Conservation (phyloP, 1,284 basidiomycete genomes). For the Heterobasidion annosum region DNA sequence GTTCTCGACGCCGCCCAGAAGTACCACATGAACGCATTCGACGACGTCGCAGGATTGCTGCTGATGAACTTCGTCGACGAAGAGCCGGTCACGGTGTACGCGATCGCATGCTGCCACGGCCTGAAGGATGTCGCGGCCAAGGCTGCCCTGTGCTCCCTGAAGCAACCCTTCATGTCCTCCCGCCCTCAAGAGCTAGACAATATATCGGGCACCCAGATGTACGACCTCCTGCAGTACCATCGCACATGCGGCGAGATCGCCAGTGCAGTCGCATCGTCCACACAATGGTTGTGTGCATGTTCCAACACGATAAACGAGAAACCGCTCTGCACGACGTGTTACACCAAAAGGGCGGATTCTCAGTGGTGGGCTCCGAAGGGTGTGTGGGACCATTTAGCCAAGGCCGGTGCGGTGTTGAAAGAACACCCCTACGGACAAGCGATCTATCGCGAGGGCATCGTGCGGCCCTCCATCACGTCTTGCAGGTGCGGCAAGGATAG, state of each 20-base stretch:
- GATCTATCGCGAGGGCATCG: no score
- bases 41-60: not conserved
- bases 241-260: not conserved
- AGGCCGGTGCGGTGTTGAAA: no score
- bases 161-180: not conserved
- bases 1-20: not conserved
- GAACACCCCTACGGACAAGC: no score
- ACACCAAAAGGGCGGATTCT: not conserved
- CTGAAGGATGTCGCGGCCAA: not conserved
- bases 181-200: not conserved
- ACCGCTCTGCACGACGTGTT: no score
- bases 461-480: no score
- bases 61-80: not conserved
- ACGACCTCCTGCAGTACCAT: not conserved
- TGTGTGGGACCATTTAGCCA: no score
- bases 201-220: not conserved
- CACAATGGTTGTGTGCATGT: no score
- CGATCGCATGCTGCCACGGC: not conserved
- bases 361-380: no score
- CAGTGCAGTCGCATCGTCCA: not conserved
- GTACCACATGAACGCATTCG: not conserved
- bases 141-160: not conserved
- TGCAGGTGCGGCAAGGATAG: no score
- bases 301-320: no score
- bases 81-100: not conserved